Evolutionary conservation across 352 stramenopile species (phyloP), one percentile per base, ranked within the genome.

Genomic region (Aphanomyces invadans): DNA sequence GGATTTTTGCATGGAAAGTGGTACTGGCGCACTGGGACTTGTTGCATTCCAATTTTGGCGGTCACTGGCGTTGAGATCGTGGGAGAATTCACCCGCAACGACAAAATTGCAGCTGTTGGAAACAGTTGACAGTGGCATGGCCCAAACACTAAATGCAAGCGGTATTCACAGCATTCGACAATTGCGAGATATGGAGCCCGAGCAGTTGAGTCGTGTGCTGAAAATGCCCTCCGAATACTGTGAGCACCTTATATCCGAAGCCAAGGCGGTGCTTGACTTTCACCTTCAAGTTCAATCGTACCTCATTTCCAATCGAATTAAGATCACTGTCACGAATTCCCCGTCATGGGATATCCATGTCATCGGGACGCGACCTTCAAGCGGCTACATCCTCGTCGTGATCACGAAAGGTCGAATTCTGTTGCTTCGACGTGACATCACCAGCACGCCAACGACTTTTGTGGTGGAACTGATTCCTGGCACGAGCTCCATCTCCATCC

Each of bases 151-250:
- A 10, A 38, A 64, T 38, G 15, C 38, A 25, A 28, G 28, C 36
- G 55, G 55, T 15, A 28, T 64, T 25, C 55, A 64, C 25, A 48
- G 10, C 4, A 33, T 64, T 4, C 55, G 55, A n/a, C 55, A 64
- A 52, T 38, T 64, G 2, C 55, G 36, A 26, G 31, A 25, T 32
- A 21, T 38, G 33, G 21, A 21, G 3, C 23, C 25, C 11, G 29
- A 1, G 5, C 23, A 21, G 29, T 64, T 26, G 25, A 9, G 12
- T 3, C 49, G 29, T n/a, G 36, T 38, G 36, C 36, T 19, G 1
- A 57, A 25, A 52, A n/a, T n/a, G n/a, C n/a, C n/a, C 44, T 25
- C 21, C 9, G 12, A 19, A 1, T 0, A 39, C 36, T 57, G 49
- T 26, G 21, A 21, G 12, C 12, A 21, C 11, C 17, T 57, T n/a